These are phyloP conservation scores for Haematococcus lacustris DNA, from an alignment of 139 green algal genomes.

Conservation along the genomic window DNA sequence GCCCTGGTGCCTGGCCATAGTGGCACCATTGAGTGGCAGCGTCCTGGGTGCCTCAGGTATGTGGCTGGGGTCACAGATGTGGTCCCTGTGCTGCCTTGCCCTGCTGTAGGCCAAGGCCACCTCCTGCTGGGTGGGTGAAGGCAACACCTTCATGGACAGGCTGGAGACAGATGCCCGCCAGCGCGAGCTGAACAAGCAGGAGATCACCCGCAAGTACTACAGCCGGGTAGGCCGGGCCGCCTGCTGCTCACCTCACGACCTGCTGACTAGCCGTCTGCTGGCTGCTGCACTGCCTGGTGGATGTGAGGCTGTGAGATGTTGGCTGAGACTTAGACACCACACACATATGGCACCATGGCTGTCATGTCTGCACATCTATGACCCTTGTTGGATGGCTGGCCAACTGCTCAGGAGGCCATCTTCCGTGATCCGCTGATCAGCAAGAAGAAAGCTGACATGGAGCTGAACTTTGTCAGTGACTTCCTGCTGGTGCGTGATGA, in stretches of 20 bases:
- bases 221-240: too few relatives aligned
- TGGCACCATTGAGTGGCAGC: too few relatives aligned
- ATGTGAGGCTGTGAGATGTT: neutral
- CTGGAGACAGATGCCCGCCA: conserved; percentile 36
- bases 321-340: too few relatives aligned
- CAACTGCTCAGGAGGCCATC: too few relatives aligned
- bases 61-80: neutral
- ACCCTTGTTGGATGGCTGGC: too few relatives aligned
- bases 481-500: conserved; percentile 1
- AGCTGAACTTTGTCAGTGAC: neutral
- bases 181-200: conserved; percentile 16
- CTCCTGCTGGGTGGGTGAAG: neutral
- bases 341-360: too few relatives aligned
- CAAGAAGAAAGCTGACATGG: conserved; percentile 18
- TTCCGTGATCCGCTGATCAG: conserved; percentile 14
- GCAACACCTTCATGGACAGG: conserved; percentile 38
- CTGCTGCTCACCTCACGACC: too few relatives aligned
- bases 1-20: neutral
- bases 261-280: too few relatives aligned
- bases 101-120: neutral
- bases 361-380: too few relatives aligned
- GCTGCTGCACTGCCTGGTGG: too few relatives aligned
- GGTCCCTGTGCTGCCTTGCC: neutral
- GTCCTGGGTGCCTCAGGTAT: too few relatives aligned
- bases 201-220: conserved; percentile 1